A percentile compares a stretch with the other conserved stretches of the same genome.
These are phyloP conservation scores for Thamnidium elegans DNA, from an alignment of 192 early-diverging fungal genomes.

Conservation along the genomic window DNA sequence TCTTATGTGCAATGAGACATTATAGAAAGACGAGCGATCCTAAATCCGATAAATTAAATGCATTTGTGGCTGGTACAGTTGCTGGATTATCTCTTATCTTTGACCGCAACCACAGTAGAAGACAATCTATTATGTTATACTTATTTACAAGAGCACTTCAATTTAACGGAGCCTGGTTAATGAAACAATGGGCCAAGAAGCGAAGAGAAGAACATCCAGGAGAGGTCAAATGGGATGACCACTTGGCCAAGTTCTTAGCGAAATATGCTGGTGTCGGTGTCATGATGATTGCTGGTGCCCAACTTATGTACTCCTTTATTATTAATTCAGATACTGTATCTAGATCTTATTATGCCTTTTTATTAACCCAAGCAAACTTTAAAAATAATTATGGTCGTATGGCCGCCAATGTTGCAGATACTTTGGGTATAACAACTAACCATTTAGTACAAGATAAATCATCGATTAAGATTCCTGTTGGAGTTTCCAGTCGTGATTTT, in stretches of 20 bases:
- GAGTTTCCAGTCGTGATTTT: conserved; percentile 48
- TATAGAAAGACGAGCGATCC: conserved; percentile 34
- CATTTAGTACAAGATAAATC: conserved; percentile 28
- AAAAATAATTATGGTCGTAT: conserved; percentile 42
- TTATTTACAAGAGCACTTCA: conserved; percentile 62
- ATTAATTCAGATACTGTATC: conserved; percentile 58
- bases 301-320: conserved; percentile 50
- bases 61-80: conserved; percentile 61
- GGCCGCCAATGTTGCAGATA: conserved; percentile 40
- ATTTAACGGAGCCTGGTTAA: conserved; percentile 58
- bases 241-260: conserved; percentile 39
- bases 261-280: conserved; percentile 40
- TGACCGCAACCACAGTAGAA: conserved; percentile 56
- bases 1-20: conserved; percentile 59
- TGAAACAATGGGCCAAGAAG: conserved; percentile 54
- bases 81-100: conserved; percentile 59
- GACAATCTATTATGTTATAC: conserved; percentile 63
- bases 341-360: conserved; percentile 53
- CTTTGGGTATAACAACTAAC: conserved; percentile 22
- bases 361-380: conserved; percentile 46
- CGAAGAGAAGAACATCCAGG: conserved; percentile 29
- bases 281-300: conserved; percentile 48
- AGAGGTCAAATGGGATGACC: conserved; percentile 44
- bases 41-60: conserved; percentile 54
- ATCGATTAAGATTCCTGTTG: conserved; percentile 43